Evolutionary conservation across 2,329 filamentous ascomycete genomes (phyloP).

Genomic region (Blumeriella jaapii): DNA sequence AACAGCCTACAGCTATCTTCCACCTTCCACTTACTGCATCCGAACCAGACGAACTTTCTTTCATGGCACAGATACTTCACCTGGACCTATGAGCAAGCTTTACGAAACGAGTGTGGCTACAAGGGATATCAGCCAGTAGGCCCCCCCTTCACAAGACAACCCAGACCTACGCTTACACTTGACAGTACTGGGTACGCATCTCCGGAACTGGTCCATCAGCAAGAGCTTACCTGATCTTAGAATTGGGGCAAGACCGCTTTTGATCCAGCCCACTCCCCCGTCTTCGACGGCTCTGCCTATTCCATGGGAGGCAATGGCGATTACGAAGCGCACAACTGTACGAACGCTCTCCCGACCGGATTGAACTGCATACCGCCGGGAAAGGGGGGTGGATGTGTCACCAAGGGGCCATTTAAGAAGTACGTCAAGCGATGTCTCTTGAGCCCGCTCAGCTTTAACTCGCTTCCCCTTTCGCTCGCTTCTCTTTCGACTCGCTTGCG

Average conservation of each 20-base stretch:
- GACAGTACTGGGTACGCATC: conserved; percentile 23
- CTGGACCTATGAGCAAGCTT: conserved; percentile 32
- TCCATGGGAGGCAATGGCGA: conserved; percentile 39
- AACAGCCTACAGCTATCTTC: not conserved
- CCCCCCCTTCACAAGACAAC: conserved; percentile 3
- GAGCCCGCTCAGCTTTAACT: not conserved
- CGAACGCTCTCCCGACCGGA: conserved; percentile 16
- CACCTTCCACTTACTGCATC: not conserved
- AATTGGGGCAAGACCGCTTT: conserved; percentile 35
- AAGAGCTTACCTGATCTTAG: conserved; percentile 19
- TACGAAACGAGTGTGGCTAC: conserved; percentile 34
- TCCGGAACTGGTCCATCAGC: not conserved
- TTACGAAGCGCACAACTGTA: conserved; percentile 24
- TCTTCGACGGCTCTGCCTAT: conserved; percentile 43
- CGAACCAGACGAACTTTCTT: conserved; percentile 30
- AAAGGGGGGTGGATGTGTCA: conserved; percentile 44
- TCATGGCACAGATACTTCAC: conserved; percentile 35
- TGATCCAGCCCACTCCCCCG: conserved; percentile 36
- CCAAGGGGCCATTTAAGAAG: conserved; percentile 34
- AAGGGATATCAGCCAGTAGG: conserved; percentile 30
- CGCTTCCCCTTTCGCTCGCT: no score
- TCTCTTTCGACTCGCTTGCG: no score
- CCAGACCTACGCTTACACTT: conserved; percentile 31
- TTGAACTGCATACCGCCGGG: conserved; percentile 32
- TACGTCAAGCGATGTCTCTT: conserved; percentile 9